Base-by-base conservation (phyloP, 768 basidiomycete species). In the Lentinula sp. region DNA sequence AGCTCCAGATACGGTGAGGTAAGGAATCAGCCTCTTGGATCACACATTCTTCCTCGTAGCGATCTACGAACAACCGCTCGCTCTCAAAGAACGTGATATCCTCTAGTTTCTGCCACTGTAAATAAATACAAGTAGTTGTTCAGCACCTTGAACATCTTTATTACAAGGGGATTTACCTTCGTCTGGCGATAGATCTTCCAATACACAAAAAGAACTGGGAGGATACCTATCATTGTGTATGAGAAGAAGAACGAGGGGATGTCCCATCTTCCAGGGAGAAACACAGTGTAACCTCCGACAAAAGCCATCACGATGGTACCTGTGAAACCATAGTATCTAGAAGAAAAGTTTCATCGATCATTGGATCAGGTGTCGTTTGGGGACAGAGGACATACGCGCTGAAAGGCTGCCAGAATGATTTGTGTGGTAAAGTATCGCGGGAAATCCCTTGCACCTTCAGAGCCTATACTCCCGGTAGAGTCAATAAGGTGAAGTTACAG, bases 341-440 rank as follows among this genome's bases (percentile, higher is more conserved):
- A 15, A 2, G 50, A 2, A 42, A 16, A 13, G 35, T 32, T 55
- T 55, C 53, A 18, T n/a, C 28, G 28, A 28, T 28, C 0, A 4
- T 28, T 28, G 15, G 5, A 43, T 34, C 16, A 42, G 31, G 31
- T 6, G 10, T 48, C n/a, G 6, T 16, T 28, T 28, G 28, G 28
- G 28, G 18, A 18, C 49, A 21, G n/a, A 49, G 21, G 3, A 10
- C 50, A 3, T 65, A 77, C 79, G 71, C 80, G 71, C 76, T 79
- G 64, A 81, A 82, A 4, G 81, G 81, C 61, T 83, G 81, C 79
- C 77, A 81, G 65, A 72, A 74, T 48, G 74, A 74, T 65, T 72
- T 76, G 62, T 80, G 75, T 0, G 81, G 81, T 42, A 83, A 63
- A 1, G 69, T 67, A 31, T 79, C 76, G 35, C 81, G 72, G 18